Conservation (phyloP, 305 asterid species). For the Fraxinus paxiana region DNA sequence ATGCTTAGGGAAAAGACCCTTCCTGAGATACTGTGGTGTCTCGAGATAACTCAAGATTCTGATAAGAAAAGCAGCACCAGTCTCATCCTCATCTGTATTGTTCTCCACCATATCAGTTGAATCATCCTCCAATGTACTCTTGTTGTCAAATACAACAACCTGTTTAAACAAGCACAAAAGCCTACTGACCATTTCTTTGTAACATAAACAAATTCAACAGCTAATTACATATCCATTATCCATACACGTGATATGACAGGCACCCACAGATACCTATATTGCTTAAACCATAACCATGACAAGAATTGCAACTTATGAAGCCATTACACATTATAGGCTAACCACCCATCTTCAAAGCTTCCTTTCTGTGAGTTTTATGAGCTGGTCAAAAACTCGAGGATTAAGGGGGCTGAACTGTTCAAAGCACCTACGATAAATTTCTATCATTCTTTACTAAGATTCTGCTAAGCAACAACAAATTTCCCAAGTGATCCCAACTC, state of each 20-base stretch:
- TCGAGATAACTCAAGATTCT: constrained; percentile 87
- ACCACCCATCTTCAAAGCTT: neutral
- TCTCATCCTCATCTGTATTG: constrained; percentile 54
- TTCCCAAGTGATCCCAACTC: neutral
- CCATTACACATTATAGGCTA: neutral
- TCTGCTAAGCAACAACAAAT: neutral
- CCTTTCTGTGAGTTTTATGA: neutral
- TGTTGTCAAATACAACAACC: constrained; percentile 81
- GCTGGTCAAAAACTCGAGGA: neutral
- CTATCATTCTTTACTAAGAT: neutral
- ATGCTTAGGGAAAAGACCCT: constrained; percentile 78
- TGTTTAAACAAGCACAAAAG: constrained; percentile 29
- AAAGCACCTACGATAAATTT: neutral
- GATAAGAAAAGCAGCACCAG: constrained; percentile 71
- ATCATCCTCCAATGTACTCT: constrained; percentile 42
- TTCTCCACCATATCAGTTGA: constrained; percentile 36
- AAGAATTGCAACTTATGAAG: neutral
- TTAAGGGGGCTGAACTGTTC: neutral
- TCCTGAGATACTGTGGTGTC: constrained; percentile 98
- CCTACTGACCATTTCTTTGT: neutral
- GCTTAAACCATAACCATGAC: neutral
- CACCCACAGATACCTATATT: neutral
- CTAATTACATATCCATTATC: neutral
- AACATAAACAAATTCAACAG: constrained; percentile 15
- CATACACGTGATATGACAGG: neutral